Evolutionary conservation across 306 rosid genomes (phyloP), one percentile per base, ranked within the genome.

Genomic region (Aeschynomene evenia): DNA sequence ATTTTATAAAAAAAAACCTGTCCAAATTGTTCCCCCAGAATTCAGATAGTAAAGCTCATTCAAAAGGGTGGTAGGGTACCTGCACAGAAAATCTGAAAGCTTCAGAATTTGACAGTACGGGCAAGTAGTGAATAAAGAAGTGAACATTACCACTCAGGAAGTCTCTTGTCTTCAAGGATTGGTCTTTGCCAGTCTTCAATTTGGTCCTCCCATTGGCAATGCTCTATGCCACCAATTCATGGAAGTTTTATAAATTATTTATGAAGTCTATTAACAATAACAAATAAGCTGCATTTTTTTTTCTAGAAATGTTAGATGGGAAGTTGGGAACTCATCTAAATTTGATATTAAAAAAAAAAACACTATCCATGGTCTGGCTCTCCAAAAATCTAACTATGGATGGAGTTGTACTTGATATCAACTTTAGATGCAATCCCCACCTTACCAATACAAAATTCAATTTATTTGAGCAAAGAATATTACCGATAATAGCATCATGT

Each of bases 171-270:
- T 66, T 93, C 90, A 54, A 93, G 87, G 79, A 93, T 65, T 22
- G 98, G 94, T 74, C 85, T 86, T 90, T 93, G 98, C 98, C 97
- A 93, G 57, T 88, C 91, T 73, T 88, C 97, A 33, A 93, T 86
- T 81, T 93, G 86, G 39, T 89, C 74, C 83, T 93, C 98, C 98
- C 98, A 93, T 36, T 77, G 80, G 37, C 57, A 58, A 79, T 93
- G 90, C 68, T 72, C 98, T 93, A 70, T 60, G 18, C 63, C 64
- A 59, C 72, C 74, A 59, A 58, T 68, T 50, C 43, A 60, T 70
- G 34, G 31, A 71, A 29, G 77, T 57, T 36, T 70, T 39, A 21
- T 15, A 52, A 73, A 66, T 34, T 46, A 24, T 20, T 66, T 26
- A 57, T 56, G 7, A 54, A 39, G 61, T 36, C 51, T 53, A 54